A percentile compares a stretch with the other conserved stretches of the same genome.
Conservation (phyloP, 352 stramenopile genomes). For the Globisporangium paroecandrum region DNA sequence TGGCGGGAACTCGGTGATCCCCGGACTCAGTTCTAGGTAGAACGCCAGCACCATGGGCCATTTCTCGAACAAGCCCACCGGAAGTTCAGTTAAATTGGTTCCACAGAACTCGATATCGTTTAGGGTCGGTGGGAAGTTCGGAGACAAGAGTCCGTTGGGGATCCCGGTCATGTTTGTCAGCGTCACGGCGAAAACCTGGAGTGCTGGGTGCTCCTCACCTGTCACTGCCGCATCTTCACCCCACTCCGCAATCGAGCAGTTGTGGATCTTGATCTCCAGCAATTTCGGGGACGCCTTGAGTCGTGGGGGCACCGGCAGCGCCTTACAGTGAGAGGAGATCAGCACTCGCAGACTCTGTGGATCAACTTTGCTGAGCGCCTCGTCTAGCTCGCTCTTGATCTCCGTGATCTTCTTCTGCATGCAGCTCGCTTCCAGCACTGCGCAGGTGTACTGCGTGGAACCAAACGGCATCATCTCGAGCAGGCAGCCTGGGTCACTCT, state of each 20-base stretch:
- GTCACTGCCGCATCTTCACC: conserved; percentile 8
- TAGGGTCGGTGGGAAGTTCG: background rate
- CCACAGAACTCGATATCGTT: conserved; percentile 9
- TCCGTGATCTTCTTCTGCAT: conserved; percentile 1
- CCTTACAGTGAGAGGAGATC: conserved; percentile 20
- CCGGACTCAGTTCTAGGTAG: conserved; percentile 8
- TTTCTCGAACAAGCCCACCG: background rate
- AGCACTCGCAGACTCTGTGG: conserved; percentile 9
- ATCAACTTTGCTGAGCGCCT: background rate
- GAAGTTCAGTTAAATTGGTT: background rate
- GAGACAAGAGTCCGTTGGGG: background rate
- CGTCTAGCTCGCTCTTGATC: background rate
- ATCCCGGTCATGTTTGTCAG: conserved; percentile 1
- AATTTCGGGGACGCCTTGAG: conserved; percentile 10
- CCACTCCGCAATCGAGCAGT: conserved; percentile 23
- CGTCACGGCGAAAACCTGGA: conserved; percentile 16
- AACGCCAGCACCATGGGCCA: conserved; percentile 5
- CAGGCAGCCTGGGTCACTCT: too few species aligned
- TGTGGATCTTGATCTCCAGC: conserved; percentile 15
- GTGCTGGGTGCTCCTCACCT: conserved; percentile 1
- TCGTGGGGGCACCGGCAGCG: conserved; percentile 12
- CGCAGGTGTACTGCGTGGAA: conserved; percentile 16
- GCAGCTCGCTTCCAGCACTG: conserved; percentile 21
- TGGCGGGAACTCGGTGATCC: conserved; percentile 4
- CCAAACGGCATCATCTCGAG: conserved; percentile 22